Evolutionary conservation across 192 early-diverging fungal species (phyloP), one percentile per base, ranked within the genome.

Genomic region (Rhizophlyctis rosea): DNA sequence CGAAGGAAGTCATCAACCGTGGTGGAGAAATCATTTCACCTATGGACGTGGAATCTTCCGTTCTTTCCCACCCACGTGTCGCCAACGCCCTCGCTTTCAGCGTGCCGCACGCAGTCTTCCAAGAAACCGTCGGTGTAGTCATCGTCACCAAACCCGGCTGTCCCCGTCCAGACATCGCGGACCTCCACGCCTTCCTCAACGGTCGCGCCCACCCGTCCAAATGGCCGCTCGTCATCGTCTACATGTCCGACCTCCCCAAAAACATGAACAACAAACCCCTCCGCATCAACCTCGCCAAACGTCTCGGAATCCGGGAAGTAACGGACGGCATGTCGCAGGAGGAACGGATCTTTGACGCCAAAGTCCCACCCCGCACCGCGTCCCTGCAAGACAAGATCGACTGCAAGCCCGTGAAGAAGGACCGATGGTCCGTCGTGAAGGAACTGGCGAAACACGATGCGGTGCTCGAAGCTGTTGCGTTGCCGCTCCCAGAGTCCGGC

Each of bases 11-110:
- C 57, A 94, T 94, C 59, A 94, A 91, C 70, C 88, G 92, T 49
- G 91, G 91, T 34, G 92, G 92, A 27, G 92, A 92, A 69, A 94
- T 90, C 73, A 92, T 94, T 59, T 91, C 88, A n/a, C 92, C 92
- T 2, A 64, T 92, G 18, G 92, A 94, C 69, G 75, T 94, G 1
- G 91, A 93, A 63, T 77, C 76, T 14, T 78, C 84, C 34, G 72
- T 93, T 48, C 34, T 65, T 3, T 50, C 50, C 34, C 71, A 77
- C 51, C 72, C 72, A 4, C 51, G 52, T 28, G 56, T 78, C 27
- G 54, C 47, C 21, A 56, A 76, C n/a, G 65, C 67, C 18, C 53
- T 78, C 28, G 77, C 77, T 18, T 78, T 78, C 49, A 72, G 71
- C 2, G 74, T 76, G 16, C 62, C 65, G 30, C 77, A 78, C 47